A percentile compares a stretch with the other conserved stretches of the same genome.
These are phyloP conservation scores for Candida nemodendra DNA, from an alignment of 805 yeast genomes.

Conservation along the genomic window DNA sequence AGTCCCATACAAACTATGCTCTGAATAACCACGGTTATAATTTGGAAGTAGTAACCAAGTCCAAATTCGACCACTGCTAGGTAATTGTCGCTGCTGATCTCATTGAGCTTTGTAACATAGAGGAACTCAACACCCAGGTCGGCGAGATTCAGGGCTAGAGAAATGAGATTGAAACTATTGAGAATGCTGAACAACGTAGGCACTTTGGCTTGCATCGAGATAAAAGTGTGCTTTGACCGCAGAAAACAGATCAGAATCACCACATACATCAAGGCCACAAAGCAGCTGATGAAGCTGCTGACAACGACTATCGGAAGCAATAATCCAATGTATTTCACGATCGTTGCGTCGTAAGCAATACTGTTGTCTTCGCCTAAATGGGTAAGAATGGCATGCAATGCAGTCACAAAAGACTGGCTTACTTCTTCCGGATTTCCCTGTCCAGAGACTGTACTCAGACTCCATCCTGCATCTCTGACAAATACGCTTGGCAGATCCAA, in stretches of 20 bases:
- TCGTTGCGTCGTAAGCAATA: constrained; percentile 17
- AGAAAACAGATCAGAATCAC: constrained; percentile 15
- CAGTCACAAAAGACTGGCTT: constrained; percentile 41
- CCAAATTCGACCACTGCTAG: constrained; percentile 20
- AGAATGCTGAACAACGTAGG: constrained; percentile 7
- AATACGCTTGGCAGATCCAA: constrained; percentile 47
- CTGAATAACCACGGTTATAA: constrained; percentile 12
- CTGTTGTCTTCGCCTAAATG: constrained; percentile 24
- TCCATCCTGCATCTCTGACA: constrained; percentile 50
- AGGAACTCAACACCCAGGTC: constrained; percentile 15
- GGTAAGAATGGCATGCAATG: constrained; percentile 37
- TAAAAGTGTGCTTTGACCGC: constrained; percentile 16
- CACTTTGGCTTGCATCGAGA: constrained; percentile 6
- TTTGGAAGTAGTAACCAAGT: constrained; percentile 18
- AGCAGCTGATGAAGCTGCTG: constrained; percentile 11
- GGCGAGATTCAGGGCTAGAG: constrained; percentile 10
- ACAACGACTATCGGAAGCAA: constrained; percentile 15
- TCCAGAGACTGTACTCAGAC: constrained; percentile 40
- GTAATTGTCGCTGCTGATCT: constrained; percentile 14
- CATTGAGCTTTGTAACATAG: constrained; percentile 19
- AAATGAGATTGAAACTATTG: constrained; percentile 6
- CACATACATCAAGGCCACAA: constrained; percentile 15
- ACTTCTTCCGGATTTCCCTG: constrained; percentile 38
- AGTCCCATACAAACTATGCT: constrained; percentile 15
- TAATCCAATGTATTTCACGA: constrained; percentile 13